Evolutionary conservation across 345 rosid species (phyloP), one percentile per base, ranked within the genome.

Genomic region (Xanthoceras sorbifolium): DNA sequence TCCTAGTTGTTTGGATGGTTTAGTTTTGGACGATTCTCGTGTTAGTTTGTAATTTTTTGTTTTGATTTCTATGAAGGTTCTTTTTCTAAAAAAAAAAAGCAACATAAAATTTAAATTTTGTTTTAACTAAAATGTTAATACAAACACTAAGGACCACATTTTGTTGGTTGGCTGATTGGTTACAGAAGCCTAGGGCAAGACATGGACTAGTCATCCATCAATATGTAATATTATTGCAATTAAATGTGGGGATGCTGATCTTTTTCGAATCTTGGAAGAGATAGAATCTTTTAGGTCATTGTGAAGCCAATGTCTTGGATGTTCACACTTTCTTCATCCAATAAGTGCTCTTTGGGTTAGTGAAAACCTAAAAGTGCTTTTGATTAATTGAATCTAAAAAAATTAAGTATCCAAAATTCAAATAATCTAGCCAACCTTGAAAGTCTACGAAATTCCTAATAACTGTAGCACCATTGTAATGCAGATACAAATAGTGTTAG

Each of bases 171-270:
- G 62, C 14, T 55, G 64, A 34, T 29, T 63, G 61, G 77, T 12
- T 63, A 57, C 29, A 73, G 67, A 62, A 38, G 60, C 67, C 25
- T 3, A 29, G 67, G 57, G 38, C 31, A 57, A 48, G 70, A 66
- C 46, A 34, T 15, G 28, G 77, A 71, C 77, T 20, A 26, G 71
- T 31, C 76, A 42, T 36, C 76, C 63, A 9, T 67, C 61, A 44
- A 4, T n/a, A n/a, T n/a, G n/a, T n/a, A n/a, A n/a, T n/a, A n/a
- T n/a, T n/a, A n/a, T 23, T 22, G 57, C 38, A n/a, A n/a, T 77
- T 81, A 38, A 73, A 26, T 64, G 70, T 54, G 31, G 42, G 42
- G 84, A 81, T 29, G 75, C 78, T 42, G 78, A 77, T 77, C 48
- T 63, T 73, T 81, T 77, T 32, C 48, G 75, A 54, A 62, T 77